phyloP scores from a whole-genome alignment of 2,329 filamentous ascomycete species.

The Aspergillus pseudotamarii region DNA sequence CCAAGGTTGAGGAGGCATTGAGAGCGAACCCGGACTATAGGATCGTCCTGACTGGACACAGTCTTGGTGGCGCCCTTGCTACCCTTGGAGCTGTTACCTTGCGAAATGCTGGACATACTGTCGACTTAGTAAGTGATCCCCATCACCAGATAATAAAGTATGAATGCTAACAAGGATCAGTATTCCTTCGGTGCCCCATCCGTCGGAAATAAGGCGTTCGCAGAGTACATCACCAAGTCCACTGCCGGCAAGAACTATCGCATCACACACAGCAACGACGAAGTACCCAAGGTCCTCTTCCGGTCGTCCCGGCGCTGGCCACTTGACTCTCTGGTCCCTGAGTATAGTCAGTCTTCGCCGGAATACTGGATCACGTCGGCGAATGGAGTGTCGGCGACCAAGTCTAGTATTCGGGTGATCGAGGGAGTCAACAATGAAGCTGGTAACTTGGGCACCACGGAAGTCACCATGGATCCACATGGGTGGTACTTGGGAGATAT shows the following conservation, averaged over 20 bases:
- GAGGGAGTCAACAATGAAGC: slow-evolving; percentile 18
- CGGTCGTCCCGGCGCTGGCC: neutral
- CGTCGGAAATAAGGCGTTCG: slow-evolving; percentile 7
- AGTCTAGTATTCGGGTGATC: slow-evolving; percentile 35
- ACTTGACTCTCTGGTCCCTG: neutral
- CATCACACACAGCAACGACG: slow-evolving; percentile 1
- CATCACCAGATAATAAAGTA: neutral
- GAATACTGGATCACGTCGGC: slow-evolving; percentile 17
- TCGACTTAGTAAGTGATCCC: slow-evolving; percentile 7
- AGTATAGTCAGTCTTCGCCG: slow-evolving; percentile 16
- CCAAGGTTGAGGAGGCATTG: neutral
- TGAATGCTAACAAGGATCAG: neutral
- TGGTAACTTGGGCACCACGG: slow-evolving; percentile 9
- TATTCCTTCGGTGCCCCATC: slow-evolving; percentile 11
- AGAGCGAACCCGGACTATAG: neutral
- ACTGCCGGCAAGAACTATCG: slow-evolving; percentile 3
- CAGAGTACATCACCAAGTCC: slow-evolving; percentile 5
- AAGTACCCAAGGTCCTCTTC: slow-evolving; percentile 5
- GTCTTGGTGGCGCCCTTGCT: slow-evolving; percentile 9
- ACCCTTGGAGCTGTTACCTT: neutral
- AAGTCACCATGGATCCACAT: slow-evolving; percentile 3
- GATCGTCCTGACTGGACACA: slow-evolving; percentile 2
- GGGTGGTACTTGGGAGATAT: slow-evolving; percentile 9
- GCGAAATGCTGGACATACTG: neutral
- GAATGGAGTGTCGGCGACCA: neutral